Evolutionary conservation across 768 basidiomycete genomes (phyloP).

Genomic region (Rhizopogon sp.): DNA sequence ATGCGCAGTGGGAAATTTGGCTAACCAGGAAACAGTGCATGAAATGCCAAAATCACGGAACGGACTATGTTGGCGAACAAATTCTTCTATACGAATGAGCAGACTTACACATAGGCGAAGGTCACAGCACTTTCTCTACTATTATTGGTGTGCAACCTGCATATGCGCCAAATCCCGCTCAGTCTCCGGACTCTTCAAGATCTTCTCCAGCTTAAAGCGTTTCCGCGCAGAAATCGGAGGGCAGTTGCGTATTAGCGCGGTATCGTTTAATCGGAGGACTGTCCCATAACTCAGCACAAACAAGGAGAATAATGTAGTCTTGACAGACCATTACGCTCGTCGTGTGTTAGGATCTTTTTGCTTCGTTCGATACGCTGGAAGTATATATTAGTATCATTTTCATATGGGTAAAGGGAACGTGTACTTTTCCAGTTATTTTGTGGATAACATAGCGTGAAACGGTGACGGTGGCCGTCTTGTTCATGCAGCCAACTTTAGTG

Average conservation of each 20-base stretch:
- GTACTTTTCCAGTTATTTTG: slow-evolving; percentile 71
- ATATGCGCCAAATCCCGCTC: slow-evolving; percentile 41
- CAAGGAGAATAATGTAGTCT: neutral
- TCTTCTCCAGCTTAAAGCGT: slow-evolving; percentile 63
- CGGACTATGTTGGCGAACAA: neutral
- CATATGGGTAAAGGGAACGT: slow-evolving; percentile 9
- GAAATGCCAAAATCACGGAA: neutral
- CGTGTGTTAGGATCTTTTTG: slow-evolving; percentile 77
- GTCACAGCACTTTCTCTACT: neutral
- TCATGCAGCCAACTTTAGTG: slow-evolving; percentile 78
- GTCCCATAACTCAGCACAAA: slow-evolving; percentile 7
- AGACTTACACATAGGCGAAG: neutral
- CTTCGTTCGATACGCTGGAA: slow-evolving; percentile 64
- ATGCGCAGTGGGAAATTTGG: no score
- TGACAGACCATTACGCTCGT: slow-evolving; percentile 61
- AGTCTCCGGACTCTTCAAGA: slow-evolving; percentile 64
- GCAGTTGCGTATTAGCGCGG: slow-evolving; percentile 77
- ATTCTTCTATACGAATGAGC: neutral
- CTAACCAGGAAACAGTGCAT: neutral
- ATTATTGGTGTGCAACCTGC: neutral
- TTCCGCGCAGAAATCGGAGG: slow-evolving; percentile 77
- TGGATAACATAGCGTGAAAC: slow-evolving; percentile 74
- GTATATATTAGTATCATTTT: slow-evolving; percentile 1
- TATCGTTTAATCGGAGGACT: slow-evolving; percentile 67
- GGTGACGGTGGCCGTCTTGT: slow-evolving; percentile 80